Conservation (phyloP, 805 yeast genomes). For the Cyberlindnera maclurae region DNA sequence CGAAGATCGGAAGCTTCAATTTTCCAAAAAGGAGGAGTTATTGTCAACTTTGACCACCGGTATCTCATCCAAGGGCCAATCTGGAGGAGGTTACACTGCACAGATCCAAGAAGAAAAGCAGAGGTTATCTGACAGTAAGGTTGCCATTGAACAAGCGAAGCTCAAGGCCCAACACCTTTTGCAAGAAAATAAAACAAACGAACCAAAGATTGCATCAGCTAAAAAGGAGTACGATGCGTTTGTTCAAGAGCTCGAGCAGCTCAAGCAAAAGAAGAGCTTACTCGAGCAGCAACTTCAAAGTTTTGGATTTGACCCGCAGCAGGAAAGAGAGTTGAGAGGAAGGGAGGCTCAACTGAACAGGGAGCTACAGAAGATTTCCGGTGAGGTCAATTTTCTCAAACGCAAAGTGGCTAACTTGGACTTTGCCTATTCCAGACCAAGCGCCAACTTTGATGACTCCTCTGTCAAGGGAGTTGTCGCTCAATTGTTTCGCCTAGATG, state of each 20-base stretch:
- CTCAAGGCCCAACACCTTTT: slow-evolving; percentile 52
- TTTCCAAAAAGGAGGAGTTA: slow-evolving; percentile 64
- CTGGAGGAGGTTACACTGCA: slow-evolving; percentile 69
- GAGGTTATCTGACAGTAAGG: slow-evolving; percentile 44
- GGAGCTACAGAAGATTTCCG: slow-evolving; percentile 36
- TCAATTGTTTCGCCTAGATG: slow-evolving; percentile 62
- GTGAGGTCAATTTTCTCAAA: slow-evolving; percentile 47
- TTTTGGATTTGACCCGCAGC: slow-evolving; percentile 51
- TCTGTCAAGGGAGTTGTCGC: slow-evolving; percentile 88
- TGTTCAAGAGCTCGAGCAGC: slow-evolving; percentile 35
- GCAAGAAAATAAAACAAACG: slow-evolving; percentile 39
- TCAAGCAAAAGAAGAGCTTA: slow-evolving; percentile 31
- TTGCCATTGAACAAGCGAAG: slow-evolving; percentile 50
- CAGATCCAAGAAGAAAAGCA: slow-evolving; percentile 63
- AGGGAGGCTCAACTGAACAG: slow-evolving; percentile 38
- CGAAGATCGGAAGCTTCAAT: slow-evolving; percentile 36
- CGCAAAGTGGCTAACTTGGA: slow-evolving; percentile 68
- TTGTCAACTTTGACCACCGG: slow-evolving; percentile 81
- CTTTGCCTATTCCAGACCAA: slow-evolving; percentile 63
- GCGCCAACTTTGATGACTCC: slow-evolving; percentile 46
- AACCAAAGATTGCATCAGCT: slow-evolving; percentile 48
- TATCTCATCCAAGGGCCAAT: slow-evolving; percentile 71
- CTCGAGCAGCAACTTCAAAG: slow-evolving; percentile 37
- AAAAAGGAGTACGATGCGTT: slow-evolving; percentile 37
- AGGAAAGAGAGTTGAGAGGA: slow-evolving; percentile 36